Conservation (phyloP, 768 basidiomycete species). For the Roridomyces roridus region DNA sequence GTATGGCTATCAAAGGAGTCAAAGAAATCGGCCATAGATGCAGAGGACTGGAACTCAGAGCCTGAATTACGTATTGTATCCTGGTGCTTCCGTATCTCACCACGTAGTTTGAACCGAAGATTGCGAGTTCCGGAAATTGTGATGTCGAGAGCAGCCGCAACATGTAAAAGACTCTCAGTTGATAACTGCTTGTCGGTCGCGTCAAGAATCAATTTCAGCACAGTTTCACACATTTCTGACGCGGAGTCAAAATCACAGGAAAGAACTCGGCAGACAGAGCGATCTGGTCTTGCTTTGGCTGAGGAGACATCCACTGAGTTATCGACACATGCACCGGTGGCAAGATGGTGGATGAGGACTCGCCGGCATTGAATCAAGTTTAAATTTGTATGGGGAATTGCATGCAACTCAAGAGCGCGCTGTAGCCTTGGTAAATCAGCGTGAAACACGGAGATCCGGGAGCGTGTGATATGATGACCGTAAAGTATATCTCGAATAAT, state of each 20-base stretch:
- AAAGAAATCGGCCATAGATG: conserved; percentile 6
- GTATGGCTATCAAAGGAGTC: conserved; percentile 2
- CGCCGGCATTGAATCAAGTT: neutral
- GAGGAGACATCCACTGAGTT: neutral
- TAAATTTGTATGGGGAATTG: neutral
- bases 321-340: conserved; percentile 1
- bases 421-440: neutral
- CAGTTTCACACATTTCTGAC: neutral
- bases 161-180: neutral
- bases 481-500: neutral
- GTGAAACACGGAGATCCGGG: conserved; percentile 6
- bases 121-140: neutral
- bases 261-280: neutral
- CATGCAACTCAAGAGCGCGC: conserved; percentile 2
- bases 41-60: neutral
- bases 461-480: neutral
- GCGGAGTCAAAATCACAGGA: neutral
- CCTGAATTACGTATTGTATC: neutral
- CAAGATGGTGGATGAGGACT: conserved; percentile 1
- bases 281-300: neutral
- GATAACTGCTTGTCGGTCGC: neutral
- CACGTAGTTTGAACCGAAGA: neutral
- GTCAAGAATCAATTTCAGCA: neutral
- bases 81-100: neutral
- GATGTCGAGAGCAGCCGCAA: conserved; percentile 6